These are phyloP conservation scores for Lentinus brumalis DNA, from an alignment of 768 basidiomycete genomes.

Conservation along the genomic window DNA sequence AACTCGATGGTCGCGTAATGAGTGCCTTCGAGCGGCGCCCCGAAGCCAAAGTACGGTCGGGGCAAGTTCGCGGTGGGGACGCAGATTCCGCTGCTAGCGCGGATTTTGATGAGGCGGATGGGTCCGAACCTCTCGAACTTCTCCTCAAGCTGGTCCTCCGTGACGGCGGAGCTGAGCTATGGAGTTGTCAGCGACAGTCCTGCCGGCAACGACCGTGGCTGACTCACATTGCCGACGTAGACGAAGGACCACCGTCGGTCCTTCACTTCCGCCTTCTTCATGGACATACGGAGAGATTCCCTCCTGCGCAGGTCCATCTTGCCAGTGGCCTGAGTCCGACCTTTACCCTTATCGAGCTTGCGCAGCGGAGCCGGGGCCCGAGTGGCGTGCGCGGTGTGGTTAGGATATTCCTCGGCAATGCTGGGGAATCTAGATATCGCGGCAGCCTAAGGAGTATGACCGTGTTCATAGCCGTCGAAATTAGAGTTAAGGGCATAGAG, in stretches of 20 bases:
- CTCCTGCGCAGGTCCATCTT: constrained; percentile 1
- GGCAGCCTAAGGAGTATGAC: background rate
- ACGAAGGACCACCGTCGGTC: constrained; percentile 35
- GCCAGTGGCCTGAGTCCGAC: background rate
- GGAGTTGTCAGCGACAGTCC: constrained; percentile 24
- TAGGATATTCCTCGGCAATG: background rate
- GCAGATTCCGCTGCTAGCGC: constrained; percentile 32
- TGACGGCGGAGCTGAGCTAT: constrained; percentile 33
- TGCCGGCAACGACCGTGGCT: background rate
- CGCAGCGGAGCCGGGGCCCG: background rate
- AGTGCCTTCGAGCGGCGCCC: background rate
- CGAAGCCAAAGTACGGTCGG: background rate
- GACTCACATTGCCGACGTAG: constrained; percentile 66
- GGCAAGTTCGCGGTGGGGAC: constrained; percentile 14
- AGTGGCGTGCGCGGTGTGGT: background rate
- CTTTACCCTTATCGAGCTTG: constrained; percentile 18
- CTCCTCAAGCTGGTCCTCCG: constrained; percentile 33
- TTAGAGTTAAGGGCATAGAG: background rate
- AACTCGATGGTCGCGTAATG: constrained; percentile 59
- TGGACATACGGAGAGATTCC: constrained; percentile 18
- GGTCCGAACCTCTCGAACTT: constrained; percentile 42
- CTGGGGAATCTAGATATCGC: background rate
- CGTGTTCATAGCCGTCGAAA: background rate
- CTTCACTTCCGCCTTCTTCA: constrained; percentile 18
- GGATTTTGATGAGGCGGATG: constrained; percentile 38